A percentile compares a stretch with the other conserved stretches of the same genome.
phyloP scores from a whole-genome alignment of 2,329 filamentous ascomycete species.

The Stylonectria norvegica region DNA sequence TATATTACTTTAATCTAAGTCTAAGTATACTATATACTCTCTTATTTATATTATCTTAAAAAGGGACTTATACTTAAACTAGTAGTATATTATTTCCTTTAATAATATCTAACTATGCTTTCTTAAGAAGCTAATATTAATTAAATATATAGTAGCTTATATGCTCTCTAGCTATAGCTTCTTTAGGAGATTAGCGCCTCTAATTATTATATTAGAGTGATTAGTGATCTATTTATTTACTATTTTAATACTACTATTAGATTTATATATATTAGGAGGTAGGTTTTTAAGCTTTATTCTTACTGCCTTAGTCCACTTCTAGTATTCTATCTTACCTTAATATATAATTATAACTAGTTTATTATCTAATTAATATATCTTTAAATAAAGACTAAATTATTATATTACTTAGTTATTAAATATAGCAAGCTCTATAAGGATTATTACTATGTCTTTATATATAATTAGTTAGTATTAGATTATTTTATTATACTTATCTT shows the following conservation, averaged over 20 bases:
- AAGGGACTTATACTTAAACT: neutral
- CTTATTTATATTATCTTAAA: neutral
- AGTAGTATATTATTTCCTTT: neutral
- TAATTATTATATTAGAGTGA: neutral
- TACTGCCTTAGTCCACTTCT: neutral
- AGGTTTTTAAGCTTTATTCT: neutral
- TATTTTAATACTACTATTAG: neutral
- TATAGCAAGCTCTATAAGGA: neutral
- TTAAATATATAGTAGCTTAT: neutral
- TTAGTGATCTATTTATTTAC: neutral
- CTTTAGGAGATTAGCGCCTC: neutral
- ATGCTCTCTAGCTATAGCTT: neutral
- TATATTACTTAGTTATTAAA: neutral
- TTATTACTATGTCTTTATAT: neutral
- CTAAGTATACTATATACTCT: neutral
- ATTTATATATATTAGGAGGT: neutral
- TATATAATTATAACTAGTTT: neutral
- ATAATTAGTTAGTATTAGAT: neutral
- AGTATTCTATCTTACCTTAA: neutral
- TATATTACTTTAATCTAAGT: neutral
- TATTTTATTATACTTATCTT: neutral
- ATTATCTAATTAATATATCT: neutral
- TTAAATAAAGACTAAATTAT: neutral
- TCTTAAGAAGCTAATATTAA: neutral
- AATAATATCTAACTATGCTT: neutral